Conservation (phyloP, 306 rosid species). For the Fragaria iinumae region DNA sequence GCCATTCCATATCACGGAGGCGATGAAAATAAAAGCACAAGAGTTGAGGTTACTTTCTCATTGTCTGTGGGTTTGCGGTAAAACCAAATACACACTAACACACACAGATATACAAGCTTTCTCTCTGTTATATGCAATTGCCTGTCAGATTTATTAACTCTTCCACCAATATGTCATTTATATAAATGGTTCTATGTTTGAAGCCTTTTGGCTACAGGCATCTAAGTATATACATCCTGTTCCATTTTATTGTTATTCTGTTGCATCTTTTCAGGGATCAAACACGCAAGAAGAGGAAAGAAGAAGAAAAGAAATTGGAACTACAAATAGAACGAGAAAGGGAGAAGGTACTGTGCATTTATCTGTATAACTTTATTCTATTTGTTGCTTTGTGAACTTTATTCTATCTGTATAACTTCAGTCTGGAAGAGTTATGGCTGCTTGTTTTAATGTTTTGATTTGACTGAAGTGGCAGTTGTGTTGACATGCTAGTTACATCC, state of each 20-base stretch:
- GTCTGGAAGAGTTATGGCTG: background rate
- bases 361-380: background rate
- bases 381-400: background rate
- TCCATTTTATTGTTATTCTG: constrained; percentile 7
- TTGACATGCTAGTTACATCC: background rate
- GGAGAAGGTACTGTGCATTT: constrained; percentile 55
- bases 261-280: constrained; percentile 43
- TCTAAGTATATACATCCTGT: background rate
- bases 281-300: constrained; percentile 32
- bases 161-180: background rate
- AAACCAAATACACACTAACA: no score
- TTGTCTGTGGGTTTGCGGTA: background rate
- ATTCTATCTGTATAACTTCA: background rate
- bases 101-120: no score
- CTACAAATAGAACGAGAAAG: constrained; percentile 55
- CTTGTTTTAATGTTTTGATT: background rate
- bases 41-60: constrained; percentile 47
- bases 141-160: background rate
- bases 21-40: constrained; percentile 54
- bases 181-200: background rate
- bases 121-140: no score
- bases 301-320: constrained; percentile 40
- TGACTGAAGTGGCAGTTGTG: background rate
- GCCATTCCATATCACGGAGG: constrained; percentile 60
- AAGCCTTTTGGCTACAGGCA: background rate